Percentiles rank a stretch among this genome's conserved stretches.
Conservation (phyloP, 768 basidiomycete species). For the Panaeolus cyanescens region DNA sequence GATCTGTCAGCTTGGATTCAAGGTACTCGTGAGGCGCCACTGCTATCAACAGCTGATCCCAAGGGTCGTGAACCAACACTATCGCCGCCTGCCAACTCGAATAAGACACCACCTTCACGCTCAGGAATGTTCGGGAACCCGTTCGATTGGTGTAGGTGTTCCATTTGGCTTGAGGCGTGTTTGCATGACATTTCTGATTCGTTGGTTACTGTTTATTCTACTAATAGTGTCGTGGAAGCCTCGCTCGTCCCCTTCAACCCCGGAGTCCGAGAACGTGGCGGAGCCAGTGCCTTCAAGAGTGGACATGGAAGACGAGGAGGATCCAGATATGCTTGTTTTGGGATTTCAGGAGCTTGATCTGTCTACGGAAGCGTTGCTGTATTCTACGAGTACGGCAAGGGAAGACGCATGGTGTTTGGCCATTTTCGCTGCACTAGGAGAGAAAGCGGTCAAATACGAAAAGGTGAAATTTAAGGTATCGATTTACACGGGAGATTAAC, state of each 20-base stretch:
- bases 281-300: conserved; percentile 14
- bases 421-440: conserved; percentile 69
- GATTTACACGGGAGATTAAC: neutral
- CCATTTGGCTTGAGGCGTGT: neutral
- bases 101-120: conserved; percentile 38
- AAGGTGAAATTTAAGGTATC: conserved; percentile 45
- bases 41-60: neutral
- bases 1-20: conserved; percentile 71
- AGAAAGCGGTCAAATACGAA: conserved; percentile 61
- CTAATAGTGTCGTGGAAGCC: neutral
- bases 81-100: conserved; percentile 34
- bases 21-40: conserved; percentile 14
- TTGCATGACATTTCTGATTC: neutral
- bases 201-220: neutral
- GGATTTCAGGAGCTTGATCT: conserved; percentile 83
- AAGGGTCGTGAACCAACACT: conserved; percentile 1
- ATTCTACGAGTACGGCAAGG: conserved; percentile 58
- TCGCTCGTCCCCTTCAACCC: conserved; percentile 2
- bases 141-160: conserved; percentile 24
- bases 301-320: conserved; percentile 29
- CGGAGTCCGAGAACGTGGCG: neutral
- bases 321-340: conserved; percentile 72
- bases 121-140: conserved; percentile 25
- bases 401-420: conserved; percentile 77
- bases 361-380: conserved; percentile 77